Evolutionary conservation across 768 basidiomycete species (phyloP).

Genomic region (Suillus spraguei): DNA sequence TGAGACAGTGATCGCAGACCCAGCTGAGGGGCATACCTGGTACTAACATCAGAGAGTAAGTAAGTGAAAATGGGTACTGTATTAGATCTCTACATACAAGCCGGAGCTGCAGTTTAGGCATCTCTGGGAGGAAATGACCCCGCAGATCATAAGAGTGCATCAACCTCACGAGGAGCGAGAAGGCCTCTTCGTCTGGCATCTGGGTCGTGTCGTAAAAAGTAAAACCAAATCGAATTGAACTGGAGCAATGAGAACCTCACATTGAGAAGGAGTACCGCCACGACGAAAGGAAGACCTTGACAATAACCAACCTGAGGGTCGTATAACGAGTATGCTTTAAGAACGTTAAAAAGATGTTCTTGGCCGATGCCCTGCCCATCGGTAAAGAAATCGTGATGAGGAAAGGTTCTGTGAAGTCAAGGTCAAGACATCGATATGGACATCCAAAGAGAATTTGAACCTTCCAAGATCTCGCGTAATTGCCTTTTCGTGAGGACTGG

Average conservation of each 20-base stretch:
- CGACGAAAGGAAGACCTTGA: conserved; percentile 96
- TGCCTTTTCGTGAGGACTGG: conserved; percentile 90
- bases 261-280: conserved; percentile 89
- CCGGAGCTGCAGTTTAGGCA: conserved; percentile 95
- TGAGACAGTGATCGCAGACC: conserved; percentile 20
- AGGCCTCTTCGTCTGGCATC: conserved; percentile 99
- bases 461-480: conserved; percentile 92
- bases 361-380: conserved; percentile 95
- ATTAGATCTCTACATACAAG: conserved; percentile 52
- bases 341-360: conserved; percentile 95
- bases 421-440: conserved; percentile 15
- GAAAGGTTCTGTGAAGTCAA: conserved; percentile 73
- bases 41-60: conserved; percentile 43
- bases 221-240: conserved; percentile 3
- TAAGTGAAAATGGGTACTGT: background rate
- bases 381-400: conserved; percentile 94
- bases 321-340: conserved; percentile 97
- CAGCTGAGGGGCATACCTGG: conserved; percentile 47
- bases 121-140: conserved; percentile 97
- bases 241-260: conserved; percentile 45
- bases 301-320: conserved; percentile 96
- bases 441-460: conserved; percentile 36
- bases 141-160: conserved; percentile 97
- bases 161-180: conserved; percentile 89
- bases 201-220: conserved; percentile 32